Base-by-base conservation (phyloP, 2,329 filamentous ascomycete genomes). In the Albifimbria verrucaria region DNA sequence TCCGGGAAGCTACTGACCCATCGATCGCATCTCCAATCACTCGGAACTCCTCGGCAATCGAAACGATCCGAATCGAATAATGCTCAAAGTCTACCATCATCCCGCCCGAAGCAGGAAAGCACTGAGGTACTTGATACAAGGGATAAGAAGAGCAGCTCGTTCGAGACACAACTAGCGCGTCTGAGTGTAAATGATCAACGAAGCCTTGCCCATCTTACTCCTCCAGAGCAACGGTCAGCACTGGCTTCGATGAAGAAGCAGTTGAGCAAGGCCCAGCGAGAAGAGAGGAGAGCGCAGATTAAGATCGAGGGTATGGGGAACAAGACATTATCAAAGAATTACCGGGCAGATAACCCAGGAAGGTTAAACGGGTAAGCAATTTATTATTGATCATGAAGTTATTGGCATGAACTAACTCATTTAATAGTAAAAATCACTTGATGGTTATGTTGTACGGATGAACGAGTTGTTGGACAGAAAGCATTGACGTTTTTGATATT, bases 1-100 rank as follows among this genome's bases (percentile, higher is more conserved):
- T 62, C 58, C 0, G 60, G 60, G 12, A 62, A 62, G 21, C 45
- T 62, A 2, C 52, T 62, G 2, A 46, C 56, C 3, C 56, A 62
- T 18, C 60, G 59, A 17, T 48, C 43, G 24, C 42, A 52, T 15
- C 26, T 32, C 26, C 26, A 32, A 32, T 32, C 26, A 32, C 15
- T 15, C 26, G 26, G 26, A 32, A 32, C 26, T 32, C 26, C 26
- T 32, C 26, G 26, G 15, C 26, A 32, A 32, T 32, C 15, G 26
- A 32, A 32, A 32, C 26, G 26, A 32, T 15, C 26, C 26, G 26
- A 32, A 32, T 32, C 26, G 15, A 32, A 32, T 32, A 32, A 32
- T 32, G 26, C 26, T 32, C 26, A 32, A 32, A 32, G 26, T 32
- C 26, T 32, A 32, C 26, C 26, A 15, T 32, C 26, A 32, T 32